Evolutionary conservation across 768 basidiomycete species (phyloP), one percentile per base, ranked within the genome.

Genomic region (Collybia sordida): DNA sequence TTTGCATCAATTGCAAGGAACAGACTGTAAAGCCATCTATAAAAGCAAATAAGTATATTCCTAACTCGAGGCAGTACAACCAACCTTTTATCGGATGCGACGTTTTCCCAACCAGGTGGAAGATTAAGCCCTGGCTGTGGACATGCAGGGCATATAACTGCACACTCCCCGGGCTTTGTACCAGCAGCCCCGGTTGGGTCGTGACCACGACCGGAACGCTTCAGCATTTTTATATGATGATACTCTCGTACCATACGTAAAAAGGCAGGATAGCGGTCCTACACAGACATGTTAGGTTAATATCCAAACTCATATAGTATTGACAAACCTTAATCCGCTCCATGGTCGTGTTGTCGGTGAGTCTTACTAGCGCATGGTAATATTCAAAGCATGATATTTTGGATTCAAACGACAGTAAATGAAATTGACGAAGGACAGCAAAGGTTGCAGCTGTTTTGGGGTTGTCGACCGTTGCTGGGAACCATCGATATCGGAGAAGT

Each of bases 71-170:
- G 17, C 23, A n/a, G 39, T 17, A 38, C 6, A 43, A 17, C 15
- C 8, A 27, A 61, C 63, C 46, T 23, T 1, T 40, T 28, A 11
- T 64, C 49, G 2, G 41, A 25, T 1, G 58, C 38, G 0, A 46
- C 56, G 15, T 59, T 28, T 21, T 61, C 45, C 64, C 62, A 70
- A 14, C 55, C 54, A 0, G 50, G 45, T 0, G 64, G 63, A 0
- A 73, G 42, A 50, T 72, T 72, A 2, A 63, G 56, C 0, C 56
- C 63, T 0, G 64, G 66, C 0, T 64, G 63, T 0, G 71, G 72
- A 50, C 71, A 72, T 0, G 66, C 66, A 8, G 66, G 66, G 42
- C 71, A 74, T 2, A 54, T 38, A 3, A 71, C 48, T 0, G 64
- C 65, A 15, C 63, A 55, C 50, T 65, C 60, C 0, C 69, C 69